Evolutionary conservation across 1,139 yeast genomes (phyloP), one percentile per base, ranked within the genome.

Genomic region (Kluyveromyces marxianus): DNA sequence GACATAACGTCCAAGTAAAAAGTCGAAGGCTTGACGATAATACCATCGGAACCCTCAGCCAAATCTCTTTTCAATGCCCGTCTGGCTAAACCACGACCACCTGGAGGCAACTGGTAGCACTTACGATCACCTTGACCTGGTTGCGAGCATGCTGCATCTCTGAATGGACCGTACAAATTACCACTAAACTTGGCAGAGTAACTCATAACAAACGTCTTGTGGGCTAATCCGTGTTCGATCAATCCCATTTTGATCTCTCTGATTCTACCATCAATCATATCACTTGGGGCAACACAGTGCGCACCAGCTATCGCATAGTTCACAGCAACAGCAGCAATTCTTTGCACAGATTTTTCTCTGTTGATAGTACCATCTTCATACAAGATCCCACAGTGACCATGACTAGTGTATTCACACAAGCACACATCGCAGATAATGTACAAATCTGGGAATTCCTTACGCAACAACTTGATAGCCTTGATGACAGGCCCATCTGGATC

Each of bases 401-500:
- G 97, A 46, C 83, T 76, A 5, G 99, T 92, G 67, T 89, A 92
- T 68, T 92, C 99, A 70, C 99, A 92, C 48, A 92, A 71, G 67
- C 99, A 92, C 27, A 92, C 97, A 62, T 92, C 99, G 62, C 96
- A 87, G 75, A 90, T 79, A 53, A 92, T 79, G 63, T 81, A 92
- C 50, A 92, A 73, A 37, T 79, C 84, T 4, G 98, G 97, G 68
- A 85, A 89, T 34, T 75, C 69, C 41, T 67, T 56, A 50, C 74
- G 75, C 50, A 92, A 74, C 2, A 76, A 72, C 60, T 80, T 83
- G 57, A 86, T 82, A 29, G 92, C 84, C 51, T 66, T 74, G 54
- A 92, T 90, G 3, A 92, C 97, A 2, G 98, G 98, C 0, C 98
- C 97, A 34, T 86, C 75, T 38, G 97, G 97, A 66, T 90, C 96